Evolutionary conservation across 2,329 filamentous ascomycete species (phyloP).

Genomic region (Penicillium digitatum): DNA sequence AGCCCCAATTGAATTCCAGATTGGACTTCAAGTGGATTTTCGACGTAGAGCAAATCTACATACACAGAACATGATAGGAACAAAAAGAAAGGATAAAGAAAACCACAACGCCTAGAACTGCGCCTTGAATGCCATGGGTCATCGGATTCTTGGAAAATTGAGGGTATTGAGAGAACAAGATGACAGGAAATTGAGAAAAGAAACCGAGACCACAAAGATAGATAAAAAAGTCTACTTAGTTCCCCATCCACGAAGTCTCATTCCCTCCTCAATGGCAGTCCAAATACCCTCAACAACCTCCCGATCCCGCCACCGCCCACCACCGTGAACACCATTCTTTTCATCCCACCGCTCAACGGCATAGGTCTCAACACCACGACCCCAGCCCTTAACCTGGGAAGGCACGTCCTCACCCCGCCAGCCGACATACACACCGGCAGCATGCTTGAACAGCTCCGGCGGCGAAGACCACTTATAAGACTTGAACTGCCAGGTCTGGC

Average conservation of each 20-base stretch:
- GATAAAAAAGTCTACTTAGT: conserved; percentile 22
- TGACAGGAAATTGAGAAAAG: background rate
- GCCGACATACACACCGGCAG: conserved; percentile 81
- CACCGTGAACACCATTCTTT: conserved; percentile 37
- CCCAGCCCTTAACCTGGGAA: conserved; percentile 75
- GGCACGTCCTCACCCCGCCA: conserved; percentile 83
- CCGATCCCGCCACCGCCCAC: conserved; percentile 71
- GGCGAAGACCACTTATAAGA: conserved; percentile 94
- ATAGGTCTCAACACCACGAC: conserved; percentile 73
- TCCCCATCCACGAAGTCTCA: conserved; percentile 77
- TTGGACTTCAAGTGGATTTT: background rate
- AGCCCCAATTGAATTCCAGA: background rate
- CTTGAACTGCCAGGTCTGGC: conserved; percentile 98
- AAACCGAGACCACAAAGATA: conserved; percentile 1
- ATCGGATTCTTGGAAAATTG: conserved; percentile 2
- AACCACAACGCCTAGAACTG: conserved; percentile 11
- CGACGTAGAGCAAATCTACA: background rate
- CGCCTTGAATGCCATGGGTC: conserved; percentile 9
- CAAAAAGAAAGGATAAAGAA: background rate
- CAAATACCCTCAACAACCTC: conserved; percentile 92
- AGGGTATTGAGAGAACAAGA: conserved; percentile 8
- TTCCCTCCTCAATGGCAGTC: conserved; percentile 80
- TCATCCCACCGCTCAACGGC: conserved; percentile 78
- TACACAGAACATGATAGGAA: conserved; percentile 1
- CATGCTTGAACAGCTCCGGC: conserved; percentile 82